These are phyloP conservation scores for Diaporthe aspalathi DNA, from an alignment of 2,329 filamentous ascomycete species.

Conservation along the genomic window DNA sequence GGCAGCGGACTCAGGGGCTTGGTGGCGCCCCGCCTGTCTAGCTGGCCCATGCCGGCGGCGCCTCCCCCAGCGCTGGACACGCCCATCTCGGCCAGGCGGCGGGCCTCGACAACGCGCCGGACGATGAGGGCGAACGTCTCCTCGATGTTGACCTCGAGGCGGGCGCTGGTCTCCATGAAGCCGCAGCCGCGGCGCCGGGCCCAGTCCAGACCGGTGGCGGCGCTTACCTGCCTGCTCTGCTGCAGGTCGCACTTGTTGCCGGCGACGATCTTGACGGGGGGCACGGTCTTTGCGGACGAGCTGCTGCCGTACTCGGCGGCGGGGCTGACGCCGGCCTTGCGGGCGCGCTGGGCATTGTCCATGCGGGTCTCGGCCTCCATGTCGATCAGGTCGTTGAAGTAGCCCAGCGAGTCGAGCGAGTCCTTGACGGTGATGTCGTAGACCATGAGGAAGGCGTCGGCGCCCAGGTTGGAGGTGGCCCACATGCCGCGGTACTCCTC, in stretches of 20 bases:
- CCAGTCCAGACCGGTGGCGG: constrained; percentile 80
- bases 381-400: constrained; percentile 86
- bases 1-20: constrained; percentile 68
- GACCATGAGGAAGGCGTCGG: constrained; percentile 86
- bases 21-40: constrained; percentile 66
- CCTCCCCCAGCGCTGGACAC: constrained; percentile 45
- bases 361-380: constrained; percentile 80
- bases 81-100: constrained; percentile 62
- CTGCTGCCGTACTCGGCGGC: constrained; percentile 45
- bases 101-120: constrained; percentile 69
- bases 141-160: constrained; percentile 88
- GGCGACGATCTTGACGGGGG: constrained; percentile 84
- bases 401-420: constrained; percentile 77
- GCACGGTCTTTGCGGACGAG: constrained; percentile 63
- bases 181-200: constrained; percentile 78
- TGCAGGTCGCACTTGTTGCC: constrained; percentile 90
- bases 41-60: constrained; percentile 33
- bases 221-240: constrained; percentile 74
- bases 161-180: constrained; percentile 90
- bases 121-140: constrained; percentile 84
- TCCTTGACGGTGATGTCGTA: constrained; percentile 84
- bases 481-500: constrained; percentile 91
- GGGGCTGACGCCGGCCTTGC: constrained; percentile 54
- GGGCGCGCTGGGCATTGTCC: constrained; percentile 69
- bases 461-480: constrained; percentile 81